Conservation (phyloP, 176 grass and related monocot genomes). For the Otatea glauca region DNA sequence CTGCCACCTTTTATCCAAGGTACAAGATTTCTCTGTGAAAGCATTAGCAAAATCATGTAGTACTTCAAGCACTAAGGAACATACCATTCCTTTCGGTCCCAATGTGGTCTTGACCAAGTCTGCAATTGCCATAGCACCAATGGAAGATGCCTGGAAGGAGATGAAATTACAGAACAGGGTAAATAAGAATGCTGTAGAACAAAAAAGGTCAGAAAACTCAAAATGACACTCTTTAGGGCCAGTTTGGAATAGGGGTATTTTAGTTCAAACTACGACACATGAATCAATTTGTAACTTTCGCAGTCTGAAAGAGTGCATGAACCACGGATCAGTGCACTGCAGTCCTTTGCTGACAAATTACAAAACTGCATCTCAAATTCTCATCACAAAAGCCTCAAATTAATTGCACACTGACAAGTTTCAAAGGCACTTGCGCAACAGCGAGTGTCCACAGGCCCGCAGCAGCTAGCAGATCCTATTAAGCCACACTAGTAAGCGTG, state of each 20-base stretch:
- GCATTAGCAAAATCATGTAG: not conserved
- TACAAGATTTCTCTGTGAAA: not conserved
- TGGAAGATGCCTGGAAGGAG: conserved; percentile 67
- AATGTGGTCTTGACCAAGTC: conserved; percentile 92
- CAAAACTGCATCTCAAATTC: not conserved
- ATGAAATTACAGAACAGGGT: not conserved
- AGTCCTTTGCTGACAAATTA: not conserved
- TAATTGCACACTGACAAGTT: not conserved
- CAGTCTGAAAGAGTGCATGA: not conserved
- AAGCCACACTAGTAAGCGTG: too few relatives aligned
- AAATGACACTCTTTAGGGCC: not conserved
- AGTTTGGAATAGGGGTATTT: not conserved
- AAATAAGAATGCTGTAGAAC: not conserved
- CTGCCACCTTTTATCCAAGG: not conserved
- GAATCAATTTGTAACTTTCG: not conserved
- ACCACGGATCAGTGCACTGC: not conserved
- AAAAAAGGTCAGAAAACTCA: not conserved
- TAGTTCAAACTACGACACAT: not conserved
- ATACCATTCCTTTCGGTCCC: conserved; percentile 97
- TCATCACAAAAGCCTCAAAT: not conserved
- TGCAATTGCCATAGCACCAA: conserved; percentile 83
- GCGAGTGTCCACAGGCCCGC: not conserved
- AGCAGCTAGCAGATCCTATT: not conserved
- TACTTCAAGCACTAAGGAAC: not conserved
- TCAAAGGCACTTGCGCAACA: not conserved